phyloP scores from a whole-genome alignment of 768 basidiomycete species.

The Lactarius psammicola region DNA sequence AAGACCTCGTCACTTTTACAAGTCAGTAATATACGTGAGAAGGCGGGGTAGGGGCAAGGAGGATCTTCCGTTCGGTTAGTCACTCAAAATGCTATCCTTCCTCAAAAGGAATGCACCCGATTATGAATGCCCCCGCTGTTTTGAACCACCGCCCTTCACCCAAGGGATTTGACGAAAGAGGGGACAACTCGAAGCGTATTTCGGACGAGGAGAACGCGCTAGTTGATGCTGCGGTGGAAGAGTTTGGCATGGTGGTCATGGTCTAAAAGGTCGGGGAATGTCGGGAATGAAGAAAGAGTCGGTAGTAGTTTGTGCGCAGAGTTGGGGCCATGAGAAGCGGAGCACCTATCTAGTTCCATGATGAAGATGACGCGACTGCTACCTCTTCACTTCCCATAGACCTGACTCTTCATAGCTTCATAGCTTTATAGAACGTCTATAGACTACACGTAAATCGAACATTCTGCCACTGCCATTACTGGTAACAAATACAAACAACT shows the following conservation, averaged over 20 bases:
- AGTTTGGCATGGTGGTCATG: constrained; percentile 1
- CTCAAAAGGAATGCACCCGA: constrained; percentile 51
- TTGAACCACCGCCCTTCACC: constrained; percentile 70
- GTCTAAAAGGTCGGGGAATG: not conserved
- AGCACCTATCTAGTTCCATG: not conserved
- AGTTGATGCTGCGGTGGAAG: not conserved
- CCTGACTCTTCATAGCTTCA: not conserved
- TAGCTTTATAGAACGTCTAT: constrained; percentile 5
- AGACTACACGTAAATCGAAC: constrained; percentile 1
- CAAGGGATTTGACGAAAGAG: constrained; percentile 60
- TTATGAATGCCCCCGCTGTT: constrained; percentile 72
- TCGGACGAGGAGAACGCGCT: constrained; percentile 11
- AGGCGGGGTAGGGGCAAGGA: no score
- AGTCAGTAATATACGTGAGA: not conserved
- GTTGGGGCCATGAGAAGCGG: constrained; percentile 17
- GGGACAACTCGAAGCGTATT: constrained; percentile 49
- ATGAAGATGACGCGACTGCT: no score
- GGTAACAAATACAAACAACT: constrained; percentile 12
- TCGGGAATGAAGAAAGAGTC: constrained; percentile 14
- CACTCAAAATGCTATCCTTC: not conserved
- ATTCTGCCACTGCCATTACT: not conserved
- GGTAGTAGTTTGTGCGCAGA: not conserved
- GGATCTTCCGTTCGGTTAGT: constrained; percentile 1
- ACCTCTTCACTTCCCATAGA: not conserved
- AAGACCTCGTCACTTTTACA: constrained; percentile 77